Evolutionary conservation across 148 eudicot species (phyloP).

Genomic region (Persicaria tinctoria): DNA sequence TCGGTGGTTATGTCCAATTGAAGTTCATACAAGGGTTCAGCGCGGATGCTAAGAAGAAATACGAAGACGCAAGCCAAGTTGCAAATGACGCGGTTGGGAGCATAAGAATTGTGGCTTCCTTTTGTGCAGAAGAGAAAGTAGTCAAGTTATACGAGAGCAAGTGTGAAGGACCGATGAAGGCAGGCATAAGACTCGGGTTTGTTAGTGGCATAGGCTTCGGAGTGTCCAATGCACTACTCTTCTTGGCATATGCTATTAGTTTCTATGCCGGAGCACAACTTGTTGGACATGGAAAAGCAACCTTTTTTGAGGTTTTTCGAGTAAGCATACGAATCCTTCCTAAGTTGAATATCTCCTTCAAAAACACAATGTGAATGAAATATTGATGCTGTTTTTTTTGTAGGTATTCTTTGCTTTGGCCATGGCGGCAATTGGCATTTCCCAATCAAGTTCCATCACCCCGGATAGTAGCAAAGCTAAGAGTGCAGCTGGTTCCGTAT

Average conservation of each 20-base stretch:
- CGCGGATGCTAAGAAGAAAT: slow-evolving; percentile 68
- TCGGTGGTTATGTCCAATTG: slow-evolving; percentile 48
- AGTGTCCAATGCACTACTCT: slow-evolving; percentile 30
- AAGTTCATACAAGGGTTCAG: slow-evolving; percentile 64
- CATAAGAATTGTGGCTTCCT: slow-evolving; percentile 74
- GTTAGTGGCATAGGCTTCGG: slow-evolving; percentile 55
- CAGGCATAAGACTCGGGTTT: slow-evolving; percentile 47
- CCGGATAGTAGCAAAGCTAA: slow-evolving; percentile 60
- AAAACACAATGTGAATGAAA: no score
- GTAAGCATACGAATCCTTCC: slow-evolving; percentile 17
- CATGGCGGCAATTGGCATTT: slow-evolving; percentile 49
- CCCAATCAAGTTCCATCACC: slow-evolving; percentile 41
- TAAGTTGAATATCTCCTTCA: no score
- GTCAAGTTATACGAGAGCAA: slow-evolving; percentile 43
- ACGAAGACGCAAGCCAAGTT: slow-evolving; percentile 76
- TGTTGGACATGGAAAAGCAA: slow-evolving; percentile 43
- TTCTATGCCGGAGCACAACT: slow-evolving; percentile 61
- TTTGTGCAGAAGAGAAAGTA: slow-evolving; percentile 61
- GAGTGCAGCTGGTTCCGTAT: slow-evolving; percentile 46
- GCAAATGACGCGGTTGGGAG: slow-evolving; percentile 78
- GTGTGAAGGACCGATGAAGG: slow-evolving; percentile 42
- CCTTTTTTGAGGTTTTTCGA: slow-evolving; percentile 46
- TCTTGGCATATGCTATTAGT: slow-evolving; percentile 35
- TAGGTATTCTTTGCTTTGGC: slow-evolving; percentile 67
- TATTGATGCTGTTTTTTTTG: neutral